Base-by-base conservation (phyloP, 2,329 filamentous ascomycete species). In the Ophiostoma pallidulum region DNA sequence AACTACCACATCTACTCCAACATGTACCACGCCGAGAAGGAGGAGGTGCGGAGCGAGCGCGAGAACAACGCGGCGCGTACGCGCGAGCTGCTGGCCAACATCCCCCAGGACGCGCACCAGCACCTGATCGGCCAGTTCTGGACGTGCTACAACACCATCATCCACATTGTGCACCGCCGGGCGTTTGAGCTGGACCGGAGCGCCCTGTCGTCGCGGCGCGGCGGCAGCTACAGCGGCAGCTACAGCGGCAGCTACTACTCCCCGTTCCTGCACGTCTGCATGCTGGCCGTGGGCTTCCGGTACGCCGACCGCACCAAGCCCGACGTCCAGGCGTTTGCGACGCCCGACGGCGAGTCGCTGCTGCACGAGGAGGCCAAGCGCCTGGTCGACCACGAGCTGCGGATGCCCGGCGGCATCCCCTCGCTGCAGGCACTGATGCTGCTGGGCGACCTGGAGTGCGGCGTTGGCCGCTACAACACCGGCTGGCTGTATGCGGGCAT, bases 61-160 rank as follows among this genome's bases (percentile, higher is more conserved):
- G 37, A 45, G 36, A 22, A 19, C 13, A 44, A 40, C 20, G 26
- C 33, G 22, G 40, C 40, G 1, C 46, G 35, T 2, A 44, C 46
- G 14, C 48, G 44, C 33, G 22, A 9, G 26, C 26, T 50, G 14
- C 20, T 50, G n/a, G 33, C 48, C 26, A 24, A 20, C n/a, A 43
- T 55, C 8, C 40, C 45, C 3, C 24, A 48, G 12, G 51, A 49
- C 8, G 53, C 53, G 13, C 51, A 55, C 41, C 22, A 48, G n/a
- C 53, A 55, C 28, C 49, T 55, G 6, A 53, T 55, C 45, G 26
- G 52, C 24, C 47, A 51, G 29, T 55, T 53, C 36, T 54, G 51
- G 51, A 49, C 51, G 13, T 47, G 45, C 33, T 49, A 53, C 51
- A 55, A 55, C 49, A 44, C 47, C 10, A 52, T 55, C 36, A 52